Base-by-base conservation (phyloP, 2,329 filamentous ascomycete species). In the Fusarium oligoseptatum region DNA sequence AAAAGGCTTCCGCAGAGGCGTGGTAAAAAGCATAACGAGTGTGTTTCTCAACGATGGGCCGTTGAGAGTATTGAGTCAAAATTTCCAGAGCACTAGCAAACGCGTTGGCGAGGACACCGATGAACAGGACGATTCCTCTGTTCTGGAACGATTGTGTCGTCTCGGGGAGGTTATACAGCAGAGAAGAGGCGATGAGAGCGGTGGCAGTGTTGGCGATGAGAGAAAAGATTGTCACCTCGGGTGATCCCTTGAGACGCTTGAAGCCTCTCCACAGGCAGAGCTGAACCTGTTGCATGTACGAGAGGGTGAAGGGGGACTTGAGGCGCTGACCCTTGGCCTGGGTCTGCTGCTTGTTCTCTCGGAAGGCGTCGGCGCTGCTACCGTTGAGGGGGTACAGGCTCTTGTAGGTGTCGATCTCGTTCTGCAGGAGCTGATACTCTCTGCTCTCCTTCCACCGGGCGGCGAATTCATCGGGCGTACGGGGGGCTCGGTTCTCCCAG, bases 51-150 rank as follows among this genome's bases (percentile, higher is more conserved):
- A 85, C 80, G 48, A 85, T 81, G 0, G 79, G 78, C 0, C 82
- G 80, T 36, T 85, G 82, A 0, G 83, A 70, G 50, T 84, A 85
- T 6, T 83, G 78, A 0, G 82, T 82, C 60, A 84, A 37, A 56
- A 84, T 81, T 82, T 84, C 83, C 2, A 84, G 78, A 1, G 77
- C 76, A 36, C 80, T 80, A 2, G 79, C 72, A 4, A 90, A 83
- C 11, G 88, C 87, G 71, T 90, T 90, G 69, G 88, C 82, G 4
- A 91, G 73, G 22, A 89, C 82, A 1, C 87, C 85, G n/a, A 90
- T 84, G 81, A 91, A 91, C 0, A 90, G 77, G 4, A 87, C 81
- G 2, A 85, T 84, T 3, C 85, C 86, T 9, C 86, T 83, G 56
- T 74, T n/a, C 37, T 73, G 65, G 71, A 77, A 48, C 32, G 11